These are phyloP conservation scores for Syzygium aromaticum DNA, from an alignment of 345 rosid species.

Conservation along the genomic window DNA sequence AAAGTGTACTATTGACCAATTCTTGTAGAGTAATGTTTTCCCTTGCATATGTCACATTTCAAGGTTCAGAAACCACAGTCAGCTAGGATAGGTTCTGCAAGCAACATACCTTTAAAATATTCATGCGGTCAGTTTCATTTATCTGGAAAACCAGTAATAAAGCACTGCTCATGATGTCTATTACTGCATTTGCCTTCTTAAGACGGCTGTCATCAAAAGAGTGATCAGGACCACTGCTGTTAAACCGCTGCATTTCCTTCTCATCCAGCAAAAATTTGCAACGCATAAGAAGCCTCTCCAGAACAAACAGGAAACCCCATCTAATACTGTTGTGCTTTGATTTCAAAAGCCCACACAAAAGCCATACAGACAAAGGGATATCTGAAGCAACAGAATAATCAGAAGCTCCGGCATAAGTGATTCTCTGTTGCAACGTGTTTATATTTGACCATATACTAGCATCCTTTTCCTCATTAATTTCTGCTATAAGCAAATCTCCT, in stretches of 20 bases:
- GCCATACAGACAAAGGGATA: conserved; percentile 73
- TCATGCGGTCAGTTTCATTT: conserved; percentile 85
- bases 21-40: neutral
- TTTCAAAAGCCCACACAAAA: conserved; percentile 89
- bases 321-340: conserved; percentile 63
- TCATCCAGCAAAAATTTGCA: conserved; percentile 91
- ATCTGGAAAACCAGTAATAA: conserved; percentile 76
- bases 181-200: conserved; percentile 88
- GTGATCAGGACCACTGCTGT: conserved; percentile 25
- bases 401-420: conserved; percentile 58
- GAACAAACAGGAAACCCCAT: conserved; percentile 82
- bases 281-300: conserved; percentile 95
- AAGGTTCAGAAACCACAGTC: neutral
- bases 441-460: conserved; percentile 66
- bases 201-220: conserved; percentile 49
- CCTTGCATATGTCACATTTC: neutral
- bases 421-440: conserved; percentile 52
- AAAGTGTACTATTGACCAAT: neutral
- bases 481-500: conserved; percentile 86
- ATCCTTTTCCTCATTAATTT: conserved; percentile 67
- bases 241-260: conserved; percentile 57
- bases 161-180: conserved; percentile 93
- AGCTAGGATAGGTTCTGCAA: neutral
- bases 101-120: conserved; percentile 82
- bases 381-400: conserved; percentile 61